A percentile compares a stretch with the other conserved stretches of the same genome.
Evolutionary conservation across 257 asterid species (phyloP).

Genomic region (Mitragyna speciosa): DNA sequence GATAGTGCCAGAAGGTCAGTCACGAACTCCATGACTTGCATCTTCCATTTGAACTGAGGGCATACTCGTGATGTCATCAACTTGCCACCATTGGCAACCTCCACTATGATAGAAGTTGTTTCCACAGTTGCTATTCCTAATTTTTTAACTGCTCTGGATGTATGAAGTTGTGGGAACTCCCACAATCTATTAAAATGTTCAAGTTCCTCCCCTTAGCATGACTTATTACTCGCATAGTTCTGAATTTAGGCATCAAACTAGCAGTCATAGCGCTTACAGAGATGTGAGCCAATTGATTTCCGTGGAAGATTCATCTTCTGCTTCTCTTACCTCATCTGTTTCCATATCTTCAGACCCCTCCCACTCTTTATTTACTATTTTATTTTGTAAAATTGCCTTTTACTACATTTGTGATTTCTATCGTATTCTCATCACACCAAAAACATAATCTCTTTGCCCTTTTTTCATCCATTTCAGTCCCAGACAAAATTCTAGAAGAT

Average conservation of each 20-base stretch:
- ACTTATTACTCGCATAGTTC: not conserved
- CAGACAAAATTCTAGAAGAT: too few relatives aligned
- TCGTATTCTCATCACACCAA: too few relatives aligned
- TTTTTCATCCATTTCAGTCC: too few relatives aligned
- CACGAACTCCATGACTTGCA: not conserved
- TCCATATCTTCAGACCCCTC: too few relatives aligned
- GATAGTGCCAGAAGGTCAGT: not conserved
- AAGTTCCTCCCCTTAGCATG: not conserved
- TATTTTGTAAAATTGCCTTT: too few relatives aligned
- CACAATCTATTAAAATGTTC: not conserved
- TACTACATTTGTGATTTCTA: too few relatives aligned
- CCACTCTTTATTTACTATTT: too few relatives aligned
- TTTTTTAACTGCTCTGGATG: not conserved
- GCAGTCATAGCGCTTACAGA: not conserved
- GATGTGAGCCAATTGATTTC: not conserved
- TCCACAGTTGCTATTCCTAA: not conserved
- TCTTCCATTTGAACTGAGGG: not conserved
- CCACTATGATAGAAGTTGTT: fast-evolving
- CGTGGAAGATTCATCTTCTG: not conserved
- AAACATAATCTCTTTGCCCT: too few relatives aligned
- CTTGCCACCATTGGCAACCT: not conserved
- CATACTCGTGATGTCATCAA: not conserved
- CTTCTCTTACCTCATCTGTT: too few relatives aligned
- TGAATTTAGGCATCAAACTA: not conserved
- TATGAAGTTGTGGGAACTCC: not conserved